Base-by-base conservation (phyloP, 805 yeast genomes). In the Barnettozyma californica region DNA sequence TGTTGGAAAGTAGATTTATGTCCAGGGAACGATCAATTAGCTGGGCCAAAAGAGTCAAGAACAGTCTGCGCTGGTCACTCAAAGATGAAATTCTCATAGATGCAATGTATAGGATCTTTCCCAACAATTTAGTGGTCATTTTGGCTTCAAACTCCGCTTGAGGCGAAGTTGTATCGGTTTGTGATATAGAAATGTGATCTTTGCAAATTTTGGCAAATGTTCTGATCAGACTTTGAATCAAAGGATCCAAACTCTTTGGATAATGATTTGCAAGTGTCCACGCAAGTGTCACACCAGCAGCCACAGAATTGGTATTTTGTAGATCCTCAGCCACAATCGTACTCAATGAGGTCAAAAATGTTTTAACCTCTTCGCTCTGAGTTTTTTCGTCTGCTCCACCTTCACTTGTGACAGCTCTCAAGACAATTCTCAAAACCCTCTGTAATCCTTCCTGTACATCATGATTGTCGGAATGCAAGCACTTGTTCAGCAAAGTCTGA, bases 41-140 rank as follows among this genome's bases (percentile, higher is more conserved):
- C 56, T 92, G 95, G 0, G 96, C 97, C 48, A 94, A 73, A 7
- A 91, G 71, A 0, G 95, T 83, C 53, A 94, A 68, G 63, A 91
- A 94, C 23, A 91, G 82, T 45, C 99, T 77, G 51, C 99, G 78
- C 60, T 92, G 96, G 57, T 94, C 99, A 2, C 96, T 97, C 23
- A 95, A 70, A n/a, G 79, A 76, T 0, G 95, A 80, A 5, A 94
- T 87, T 55, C 97, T 78, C 73, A 79, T 76, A 0, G 96, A 81
- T 1, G 92, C 81, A 45, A 92, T 75, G 53, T 84, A 83, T 46
- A 94, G 69, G 23, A 89, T 80, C 63, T 85, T 86, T 50, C 85
- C 89, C 41, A 94, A 69, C 33, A 90, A 67, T 50, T 77, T 80
- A 0, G 94, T 84, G 0, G 95, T 85, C 75, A 86, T 84, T 59